Conservation (phyloP, 2,329 filamentous ascomycete species). For the Colletotrichum musicola region DNA sequence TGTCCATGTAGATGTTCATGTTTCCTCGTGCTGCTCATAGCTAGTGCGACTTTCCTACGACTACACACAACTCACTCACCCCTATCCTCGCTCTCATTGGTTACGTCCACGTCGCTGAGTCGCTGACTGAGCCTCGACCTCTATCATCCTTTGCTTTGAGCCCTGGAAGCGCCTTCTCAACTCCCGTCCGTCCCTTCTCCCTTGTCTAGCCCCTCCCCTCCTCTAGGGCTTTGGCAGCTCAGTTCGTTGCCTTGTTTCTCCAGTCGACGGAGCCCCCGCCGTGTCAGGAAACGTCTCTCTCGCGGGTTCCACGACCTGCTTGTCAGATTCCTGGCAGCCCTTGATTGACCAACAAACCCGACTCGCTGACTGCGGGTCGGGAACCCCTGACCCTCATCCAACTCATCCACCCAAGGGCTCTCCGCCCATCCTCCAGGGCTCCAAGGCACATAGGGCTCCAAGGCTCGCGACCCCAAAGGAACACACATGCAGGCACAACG, state of each 20-base stretch:
- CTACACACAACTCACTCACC: background rate
- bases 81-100: too few relatives aligned
- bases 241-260: conserved; percentile 27
- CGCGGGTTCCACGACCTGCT: conserved; percentile 30
- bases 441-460: background rate
- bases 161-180: background rate
- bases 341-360: conserved; percentile 30
- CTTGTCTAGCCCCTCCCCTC: background rate
- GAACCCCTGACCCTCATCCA: conserved; percentile 2
- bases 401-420: background rate
- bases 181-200: conserved; percentile 7
- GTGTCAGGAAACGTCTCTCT: background rate
- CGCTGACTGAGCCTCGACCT: background rate
- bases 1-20: too few relatives aligned
- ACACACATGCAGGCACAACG: background rate
- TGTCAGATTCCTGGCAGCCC: conserved; percentile 34
- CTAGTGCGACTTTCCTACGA: background rate
- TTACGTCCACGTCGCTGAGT: too few relatives aligned
- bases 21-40: conserved; percentile 13
- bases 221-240: conserved; percentile 2
- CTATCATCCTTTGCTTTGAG: background rate
- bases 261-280: conserved; percentile 7
- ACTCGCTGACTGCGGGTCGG: conserved; percentile 24
- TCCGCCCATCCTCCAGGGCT: background rate
- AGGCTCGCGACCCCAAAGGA: conserved; percentile 3